phyloP scores from a whole-genome alignment of 495 filamentous ascomycete genomes.

The Podospora conica region DNA sequence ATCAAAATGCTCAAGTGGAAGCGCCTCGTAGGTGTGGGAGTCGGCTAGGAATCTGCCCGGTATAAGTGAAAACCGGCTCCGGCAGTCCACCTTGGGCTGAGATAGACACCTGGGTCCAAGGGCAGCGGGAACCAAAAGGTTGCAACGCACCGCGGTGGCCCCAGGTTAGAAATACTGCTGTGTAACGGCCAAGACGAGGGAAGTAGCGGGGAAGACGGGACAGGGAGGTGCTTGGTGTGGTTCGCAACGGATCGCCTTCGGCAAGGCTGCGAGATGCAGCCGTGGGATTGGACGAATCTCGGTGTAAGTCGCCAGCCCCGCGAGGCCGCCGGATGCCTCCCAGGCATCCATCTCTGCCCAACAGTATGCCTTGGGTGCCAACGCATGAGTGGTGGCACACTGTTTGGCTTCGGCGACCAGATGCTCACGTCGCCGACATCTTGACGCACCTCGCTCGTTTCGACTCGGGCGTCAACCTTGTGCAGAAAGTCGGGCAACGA shows the following conservation, averaged over 20 bases:
- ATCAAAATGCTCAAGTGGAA: not conserved
- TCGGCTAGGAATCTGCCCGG: not conserved
- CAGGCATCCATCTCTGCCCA: conserved; percentile 14
- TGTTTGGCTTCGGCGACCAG: not conserved
- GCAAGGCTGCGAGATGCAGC: conserved; percentile 10
- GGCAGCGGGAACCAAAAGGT: not conserved
- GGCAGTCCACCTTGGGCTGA: not conserved
- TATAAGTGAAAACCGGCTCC: not conserved
- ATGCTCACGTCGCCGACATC: conserved; percentile 3
- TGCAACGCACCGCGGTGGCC: not conserved
- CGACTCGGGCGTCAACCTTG: conserved; percentile 1
- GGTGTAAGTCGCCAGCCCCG: conserved; percentile 22
- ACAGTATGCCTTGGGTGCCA: conserved; percentile 19
- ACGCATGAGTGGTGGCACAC: conserved; percentile 14
- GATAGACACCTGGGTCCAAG: not conserved
- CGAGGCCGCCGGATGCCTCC: conserved; percentile 14
- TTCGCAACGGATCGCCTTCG: conserved; percentile 16
- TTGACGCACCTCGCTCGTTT: not conserved
- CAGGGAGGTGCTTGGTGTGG: conserved; percentile 5
- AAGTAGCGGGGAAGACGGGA: not conserved
- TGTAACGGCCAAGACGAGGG: not conserved
- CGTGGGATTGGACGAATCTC: conserved; percentile 13
- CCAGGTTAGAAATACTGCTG: not conserved
- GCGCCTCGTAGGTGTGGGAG: not conserved
- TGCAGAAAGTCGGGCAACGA: conserved; percentile 4